Percentiles rank a stretch among this genome's conserved stretches.
phyloP scores from a whole-genome alignment of 2,329 filamentous ascomycete genomes.

The Diaporthe sp. region DNA sequence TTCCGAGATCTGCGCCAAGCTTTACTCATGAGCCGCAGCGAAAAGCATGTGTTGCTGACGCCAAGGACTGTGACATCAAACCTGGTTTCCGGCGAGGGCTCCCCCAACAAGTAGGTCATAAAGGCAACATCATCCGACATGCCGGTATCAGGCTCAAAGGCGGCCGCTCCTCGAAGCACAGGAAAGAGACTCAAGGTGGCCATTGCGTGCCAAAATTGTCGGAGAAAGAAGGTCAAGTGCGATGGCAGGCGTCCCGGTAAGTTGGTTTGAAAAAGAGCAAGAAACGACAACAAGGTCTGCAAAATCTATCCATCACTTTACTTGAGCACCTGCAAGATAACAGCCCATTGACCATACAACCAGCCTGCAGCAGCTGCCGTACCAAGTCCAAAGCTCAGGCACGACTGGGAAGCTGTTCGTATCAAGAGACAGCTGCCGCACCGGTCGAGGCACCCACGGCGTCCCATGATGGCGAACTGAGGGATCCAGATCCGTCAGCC shows the following conservation, averaged over 20 bases:
- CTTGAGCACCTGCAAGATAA: constrained; percentile 46
- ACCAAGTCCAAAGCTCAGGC: not conserved
- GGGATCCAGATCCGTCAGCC: not conserved
- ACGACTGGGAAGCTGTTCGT: not conserved
- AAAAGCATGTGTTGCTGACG: not conserved
- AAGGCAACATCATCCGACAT: not conserved
- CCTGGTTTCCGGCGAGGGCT: not conserved
- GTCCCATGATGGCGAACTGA: not conserved
- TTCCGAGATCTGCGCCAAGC: not conserved
- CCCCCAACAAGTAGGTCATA: not conserved
- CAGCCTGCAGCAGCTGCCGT: constrained; percentile 8
- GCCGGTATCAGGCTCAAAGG: not conserved
- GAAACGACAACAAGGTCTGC: not conserved
- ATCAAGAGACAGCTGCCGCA: not conserved
- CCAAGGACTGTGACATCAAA: not conserved
- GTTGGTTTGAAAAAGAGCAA: constrained; percentile 12
- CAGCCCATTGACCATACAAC: constrained; percentile 46
- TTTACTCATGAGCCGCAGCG: not conserved
- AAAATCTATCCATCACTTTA: constrained; percentile 46
- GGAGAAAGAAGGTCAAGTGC: constrained; percentile 58
- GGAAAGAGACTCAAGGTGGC: constrained; percentile 1
- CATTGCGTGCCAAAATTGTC: constrained; percentile 57
- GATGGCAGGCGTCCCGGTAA: constrained; percentile 57
- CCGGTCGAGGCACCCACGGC: not conserved
- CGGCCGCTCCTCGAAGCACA: not conserved